Base-by-base conservation (phyloP, 2,329 filamentous ascomycete genomes). In the Aspergillus sp. region DNA sequence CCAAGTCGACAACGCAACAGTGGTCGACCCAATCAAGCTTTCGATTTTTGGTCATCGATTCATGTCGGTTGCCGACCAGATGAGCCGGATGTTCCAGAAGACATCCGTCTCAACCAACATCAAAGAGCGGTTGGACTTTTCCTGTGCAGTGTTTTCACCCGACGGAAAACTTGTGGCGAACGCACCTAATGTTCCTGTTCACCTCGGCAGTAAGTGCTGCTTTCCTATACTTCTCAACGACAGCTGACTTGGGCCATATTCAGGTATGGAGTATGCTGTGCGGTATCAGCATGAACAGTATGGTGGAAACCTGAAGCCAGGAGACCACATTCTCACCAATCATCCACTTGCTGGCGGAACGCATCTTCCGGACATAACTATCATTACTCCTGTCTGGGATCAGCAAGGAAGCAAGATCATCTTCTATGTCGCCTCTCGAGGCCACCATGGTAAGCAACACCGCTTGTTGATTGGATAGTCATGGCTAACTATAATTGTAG, bases 61-160 rank as follows among this genome's bases (percentile, higher is more conserved):
- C 74, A 85, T 86, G 84, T 81, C 81, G 4, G 85, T 86, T 23
- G 84, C 84, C 0, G 84, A 86, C 61, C 84, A 86, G 62, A 86
- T 85, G 83, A 84, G 84, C 43, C 80, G 80, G 6, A 84, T 83
- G 0, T 72, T 86, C 15, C 83, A 85, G 54, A 82, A 83, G 65
- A 86, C 84, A 0, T 80, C 80, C 0, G 82, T 86, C 8, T 84
- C 81, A 1, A 83, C 80, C 0, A 94, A 93, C 67, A 91, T 94
- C 70, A 94, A 94, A 72, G 91, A 94, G 91, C 86, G 91, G 3
- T 82, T 94, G 1, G 91, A 95, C 70, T 95, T 92, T 69, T 92
- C 89, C 3, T 95, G 91, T 65, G 91, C 91, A 28, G 82, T 94
- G 1, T 94, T 94, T 65, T 91, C 92, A 66, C 84, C 87, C 0